Evolutionary conservation across 2,329 filamentous ascomycete genomes (phyloP).

Genomic region (Trichoderma sp.): DNA sequence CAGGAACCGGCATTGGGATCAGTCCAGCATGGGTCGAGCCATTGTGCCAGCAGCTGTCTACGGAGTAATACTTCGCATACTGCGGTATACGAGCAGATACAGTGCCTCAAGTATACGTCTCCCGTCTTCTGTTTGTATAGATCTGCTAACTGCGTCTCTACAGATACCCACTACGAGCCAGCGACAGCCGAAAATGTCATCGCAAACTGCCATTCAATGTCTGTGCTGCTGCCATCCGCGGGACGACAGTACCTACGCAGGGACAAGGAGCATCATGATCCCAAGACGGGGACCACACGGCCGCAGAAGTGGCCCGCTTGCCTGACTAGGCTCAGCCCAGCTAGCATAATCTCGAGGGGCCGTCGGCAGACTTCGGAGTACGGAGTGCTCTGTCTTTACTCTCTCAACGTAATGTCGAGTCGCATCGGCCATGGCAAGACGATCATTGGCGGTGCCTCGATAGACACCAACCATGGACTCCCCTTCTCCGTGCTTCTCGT

Average conservation of each 20-base stretch:
- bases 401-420: not conserved
- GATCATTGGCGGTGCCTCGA: not conserved
- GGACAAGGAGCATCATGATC: not conserved
- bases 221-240: not conserved
- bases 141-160: not conserved
- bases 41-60: not conserved
- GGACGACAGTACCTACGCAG: not conserved
- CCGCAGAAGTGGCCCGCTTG: constrained; percentile 19
- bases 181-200: not conserved
- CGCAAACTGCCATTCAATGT: not conserved
- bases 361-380: not conserved
- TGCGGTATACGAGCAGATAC: too few relatives aligned
- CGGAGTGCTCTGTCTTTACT: not conserved
- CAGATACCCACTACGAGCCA: not conserved
- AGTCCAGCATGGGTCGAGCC: not conserved
- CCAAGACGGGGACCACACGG: constrained; percentile 1
- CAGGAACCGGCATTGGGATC: constrained; percentile 10
- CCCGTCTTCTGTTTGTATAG: too few relatives aligned
- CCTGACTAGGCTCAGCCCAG: constrained; percentile 12
- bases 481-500: not conserved
- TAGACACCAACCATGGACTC: not conserved
- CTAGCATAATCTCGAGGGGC: not conserved
- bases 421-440: not conserved
- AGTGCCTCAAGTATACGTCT: too few relatives aligned
- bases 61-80: not conserved